A percentile compares a stretch with the other conserved stretches of the same genome.
phyloP scores from a whole-genome alignment of 2,329 filamentous ascomycete species.

The Calonectria leucothoes region DNA sequence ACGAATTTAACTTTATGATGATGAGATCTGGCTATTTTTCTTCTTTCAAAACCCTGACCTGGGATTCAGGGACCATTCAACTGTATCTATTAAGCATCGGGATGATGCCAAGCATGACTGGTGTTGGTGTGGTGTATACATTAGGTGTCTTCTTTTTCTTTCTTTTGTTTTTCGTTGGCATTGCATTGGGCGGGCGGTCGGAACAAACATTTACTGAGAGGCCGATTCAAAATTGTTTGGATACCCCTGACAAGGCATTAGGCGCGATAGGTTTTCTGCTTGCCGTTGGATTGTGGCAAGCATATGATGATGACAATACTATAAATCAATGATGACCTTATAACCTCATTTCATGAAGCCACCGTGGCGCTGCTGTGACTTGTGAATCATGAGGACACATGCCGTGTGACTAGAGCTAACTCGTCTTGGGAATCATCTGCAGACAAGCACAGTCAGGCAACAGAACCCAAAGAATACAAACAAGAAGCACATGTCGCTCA shows the following conservation, averaged over 20 bases:
- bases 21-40: not conserved
- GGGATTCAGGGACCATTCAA: constrained; percentile 9
- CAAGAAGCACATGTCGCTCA: not conserved
- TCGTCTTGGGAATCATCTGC: not conserved
- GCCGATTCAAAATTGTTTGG: constrained; percentile 42
- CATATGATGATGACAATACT: constrained; percentile 38
- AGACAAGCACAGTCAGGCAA: not conserved
- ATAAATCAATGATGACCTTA: constrained; percentile 41
- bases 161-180: constrained; percentile 18
- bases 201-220: constrained; percentile 38
- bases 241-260: constrained; percentile 49
- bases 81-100: constrained; percentile 37
- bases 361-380: constrained; percentile 5
- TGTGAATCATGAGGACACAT: not conserved
- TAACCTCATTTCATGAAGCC: constrained; percentile 7
- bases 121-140: constrained; percentile 40
- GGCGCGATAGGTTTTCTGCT: constrained; percentile 37
- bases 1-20: constrained; percentile 19
- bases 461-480: not conserved
- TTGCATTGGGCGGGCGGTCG: constrained; percentile 40
- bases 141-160: constrained; percentile 22
- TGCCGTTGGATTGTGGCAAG: constrained; percentile 41
- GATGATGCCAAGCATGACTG: constrained; percentile 11
- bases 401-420: not conserved
- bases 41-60: not conserved